Evolutionary conservation across 139 green algal species (phyloP).

Genomic region (Dunaliella sp.): DNA sequence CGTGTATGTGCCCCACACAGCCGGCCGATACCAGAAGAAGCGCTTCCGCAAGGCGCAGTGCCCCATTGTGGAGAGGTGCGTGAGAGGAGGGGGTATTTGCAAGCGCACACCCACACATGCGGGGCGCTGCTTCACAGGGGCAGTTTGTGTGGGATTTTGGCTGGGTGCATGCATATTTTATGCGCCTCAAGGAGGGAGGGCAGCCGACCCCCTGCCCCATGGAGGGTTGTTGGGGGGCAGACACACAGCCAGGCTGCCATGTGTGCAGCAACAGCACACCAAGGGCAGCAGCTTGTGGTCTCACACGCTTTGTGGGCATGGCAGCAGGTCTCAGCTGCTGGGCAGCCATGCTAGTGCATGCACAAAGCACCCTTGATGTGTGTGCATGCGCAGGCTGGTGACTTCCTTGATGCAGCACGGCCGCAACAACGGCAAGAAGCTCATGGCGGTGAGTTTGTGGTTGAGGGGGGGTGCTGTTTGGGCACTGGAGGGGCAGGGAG

Average conservation of each 20-base stretch:
- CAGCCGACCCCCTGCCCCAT: no score
- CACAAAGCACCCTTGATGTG: no score
- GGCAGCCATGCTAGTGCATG: no score
- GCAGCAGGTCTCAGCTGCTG: no score
- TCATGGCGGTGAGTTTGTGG: slow-evolving; percentile 89
- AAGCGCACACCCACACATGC: background rate
- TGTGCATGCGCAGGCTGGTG: slow-evolving; percentile 82
- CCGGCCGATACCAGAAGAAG: slow-evolving; percentile 96
- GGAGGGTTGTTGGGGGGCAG: no score
- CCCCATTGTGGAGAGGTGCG: slow-evolving; percentile 95
- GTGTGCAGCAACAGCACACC: no score
- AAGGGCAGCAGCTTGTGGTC: no score
- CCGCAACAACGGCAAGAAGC: slow-evolving; percentile 99
- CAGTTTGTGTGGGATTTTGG: background rate
- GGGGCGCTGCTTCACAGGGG: background rate
- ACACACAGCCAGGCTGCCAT: no score
- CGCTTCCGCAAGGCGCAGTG: slow-evolving; percentile 99
- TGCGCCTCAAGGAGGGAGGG: no score
- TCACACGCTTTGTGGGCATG: no score
- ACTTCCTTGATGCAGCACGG: slow-evolving; percentile 99
- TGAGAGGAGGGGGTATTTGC: no score
- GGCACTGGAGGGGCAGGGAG: background rate
- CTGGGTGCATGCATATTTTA: background rate
- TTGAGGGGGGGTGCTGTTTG: background rate
- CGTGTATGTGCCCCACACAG: slow-evolving; percentile 94